A percentile compares a stretch with the other conserved stretches of the same genome.
Evolutionary conservation across 352 stramenopile species (phyloP).

Genomic region (Globisporangium splendens): DNA sequence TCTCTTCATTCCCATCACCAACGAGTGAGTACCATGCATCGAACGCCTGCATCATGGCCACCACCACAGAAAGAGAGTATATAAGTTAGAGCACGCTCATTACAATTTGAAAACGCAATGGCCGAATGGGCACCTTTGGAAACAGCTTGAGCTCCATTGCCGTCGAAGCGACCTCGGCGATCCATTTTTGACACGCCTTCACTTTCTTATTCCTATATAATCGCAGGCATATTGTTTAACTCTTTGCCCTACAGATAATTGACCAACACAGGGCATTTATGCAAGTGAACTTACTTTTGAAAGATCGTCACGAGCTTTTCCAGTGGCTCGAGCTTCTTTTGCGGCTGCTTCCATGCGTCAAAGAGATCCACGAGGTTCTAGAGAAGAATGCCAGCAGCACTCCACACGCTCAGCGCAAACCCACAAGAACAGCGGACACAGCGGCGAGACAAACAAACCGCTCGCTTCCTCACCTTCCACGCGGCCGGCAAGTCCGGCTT

Average conservation of each 20-base stretch:
- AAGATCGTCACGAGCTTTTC: slow-evolving; percentile 76
- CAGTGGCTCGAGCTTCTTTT: slow-evolving; percentile 64
- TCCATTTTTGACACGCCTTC: slow-evolving; percentile 80
- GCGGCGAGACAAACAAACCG: not conserved
- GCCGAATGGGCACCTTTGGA: no score
- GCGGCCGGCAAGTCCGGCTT: slow-evolving; percentile 70
- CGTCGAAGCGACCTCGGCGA: slow-evolving; percentile 55
- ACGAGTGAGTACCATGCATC: slow-evolving; percentile 77
- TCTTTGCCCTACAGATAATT: no score
- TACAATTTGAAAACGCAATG: no score
- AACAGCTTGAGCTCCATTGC: slow-evolving; percentile 51
- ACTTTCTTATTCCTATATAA: slow-evolving; percentile 72
- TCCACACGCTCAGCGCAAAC: not conserved
- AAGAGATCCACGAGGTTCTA: slow-evolving; percentile 80
- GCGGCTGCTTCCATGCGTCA: slow-evolving; percentile 37
- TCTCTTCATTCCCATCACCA: slow-evolving; percentile 22
- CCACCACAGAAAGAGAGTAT: not conserved
- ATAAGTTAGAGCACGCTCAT: not conserved
- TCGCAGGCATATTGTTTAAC: no score
- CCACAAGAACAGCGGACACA: not conserved
- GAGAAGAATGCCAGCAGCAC: not conserved
- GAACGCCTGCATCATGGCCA: slow-evolving; percentile 55
- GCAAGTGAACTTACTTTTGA: slow-evolving; percentile 31
- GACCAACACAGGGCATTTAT: not conserved
- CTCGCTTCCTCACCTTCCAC: slow-evolving; percentile 59